Conservation (phyloP, 192 early-diverging fungal species). For the Phycomyces nitens region DNA sequence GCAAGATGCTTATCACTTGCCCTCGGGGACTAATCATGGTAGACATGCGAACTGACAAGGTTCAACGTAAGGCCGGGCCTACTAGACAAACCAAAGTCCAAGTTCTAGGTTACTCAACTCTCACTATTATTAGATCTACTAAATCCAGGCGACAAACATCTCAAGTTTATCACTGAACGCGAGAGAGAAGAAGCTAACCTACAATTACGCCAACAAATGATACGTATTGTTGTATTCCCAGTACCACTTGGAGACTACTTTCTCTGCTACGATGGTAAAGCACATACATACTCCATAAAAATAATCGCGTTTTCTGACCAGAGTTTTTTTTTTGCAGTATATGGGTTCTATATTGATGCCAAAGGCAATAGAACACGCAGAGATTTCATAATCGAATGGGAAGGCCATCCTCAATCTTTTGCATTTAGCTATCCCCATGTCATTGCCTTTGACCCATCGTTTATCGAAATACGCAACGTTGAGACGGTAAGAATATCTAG, state of each 20-base stretch:
- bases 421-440: slow-evolving; percentile 79
- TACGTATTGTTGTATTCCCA: slow-evolving; percentile 80
- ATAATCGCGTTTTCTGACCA: not conserved
- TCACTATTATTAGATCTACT: slow-evolving; percentile 56
- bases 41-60: slow-evolving; percentile 79
- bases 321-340: slow-evolving; percentile 50
- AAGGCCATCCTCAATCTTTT: slow-evolving; percentile 81
- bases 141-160: slow-evolving; percentile 75
- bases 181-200: slow-evolving; percentile 44
- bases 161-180: slow-evolving; percentile 80
- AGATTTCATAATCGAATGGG: slow-evolving; percentile 85
- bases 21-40: slow-evolving; percentile 91
- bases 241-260: slow-evolving; percentile 76
- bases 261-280: slow-evolving; percentile 88
- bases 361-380: slow-evolving; percentile 70
- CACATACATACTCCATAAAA: slow-evolving; percentile 30
- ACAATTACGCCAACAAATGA: slow-evolving; percentile 40
- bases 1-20: slow-evolving; percentile 84
- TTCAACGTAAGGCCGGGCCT: slow-evolving; percentile 46
- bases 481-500: slow-evolving; percentile 49
- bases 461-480: slow-evolving; percentile 87
- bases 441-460: slow-evolving; percentile 85
- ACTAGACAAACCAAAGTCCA: slow-evolving; percentile 29
- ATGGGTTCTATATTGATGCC: slow-evolving; percentile 88
- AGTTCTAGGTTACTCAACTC: slow-evolving; percentile 40